Base-by-base conservation (phyloP, 208 protist species). In the Strigomonas galati region DNA sequence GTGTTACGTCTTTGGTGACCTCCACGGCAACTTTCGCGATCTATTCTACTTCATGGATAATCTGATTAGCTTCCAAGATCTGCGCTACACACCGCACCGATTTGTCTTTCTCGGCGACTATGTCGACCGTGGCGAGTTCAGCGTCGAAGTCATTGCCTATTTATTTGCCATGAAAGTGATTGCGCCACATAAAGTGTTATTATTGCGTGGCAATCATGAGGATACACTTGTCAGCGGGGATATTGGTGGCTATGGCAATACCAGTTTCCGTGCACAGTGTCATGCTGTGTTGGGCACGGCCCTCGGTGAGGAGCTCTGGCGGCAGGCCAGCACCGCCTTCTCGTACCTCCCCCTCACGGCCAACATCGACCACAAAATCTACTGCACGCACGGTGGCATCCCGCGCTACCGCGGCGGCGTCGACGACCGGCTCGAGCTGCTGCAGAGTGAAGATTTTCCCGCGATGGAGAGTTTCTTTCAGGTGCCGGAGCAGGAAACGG, bases 71-170 rank as follows among this genome's bases (percentile, higher is more conserved):
- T 97, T 96, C 72, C 83, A 95, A 58, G 87, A 95, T 57, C 78
- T 96, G 27, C 88, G 89, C 72, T 96, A 96, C 89, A 94, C 90
- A 37, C 87, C 92, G 48, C 85, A 93, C 63, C 83, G 85, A 17
- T 99, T 99, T 68, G 77, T 99, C 23, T 99, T 99, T 66, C 87
- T 99, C n/a, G 98, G 93, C 37, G 97, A 99, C 81, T 99, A 99
- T 81, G 98, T 99, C 15, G 98, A 99, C 74, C 93, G 98, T 60
- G 98, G 98, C 23, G 85, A 91, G 65, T 94, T 94, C 67, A 89
- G 86, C 66, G 89, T 97, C 21, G 91, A 97, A 69, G 87, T 93
- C n/a, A 69, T 97, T 12, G 88, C 88, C n/a, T 91, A 94, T 64
- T 76, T 97, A 15, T 92, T 97, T 64, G 77, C 92, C 15, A 91